Evolutionary conservation across 2,329 filamentous ascomycete genomes (phyloP).

Genomic region (Ophiosphaerella herpotricha): DNA sequence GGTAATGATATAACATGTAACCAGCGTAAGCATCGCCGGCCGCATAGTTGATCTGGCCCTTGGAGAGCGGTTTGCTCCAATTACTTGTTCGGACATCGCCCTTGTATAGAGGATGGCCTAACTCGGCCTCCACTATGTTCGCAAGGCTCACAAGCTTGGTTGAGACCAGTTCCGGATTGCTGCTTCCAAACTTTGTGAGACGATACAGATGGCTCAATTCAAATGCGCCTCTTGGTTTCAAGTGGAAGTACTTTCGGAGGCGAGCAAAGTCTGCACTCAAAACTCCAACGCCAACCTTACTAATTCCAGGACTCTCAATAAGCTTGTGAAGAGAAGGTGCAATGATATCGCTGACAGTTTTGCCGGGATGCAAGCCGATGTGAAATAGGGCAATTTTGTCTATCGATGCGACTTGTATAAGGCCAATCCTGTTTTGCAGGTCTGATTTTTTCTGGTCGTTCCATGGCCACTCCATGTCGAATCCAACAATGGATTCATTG

Average conservation of each 20-base stretch:
- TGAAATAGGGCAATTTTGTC: constrained; percentile 82
- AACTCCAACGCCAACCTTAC: constrained; percentile 79
- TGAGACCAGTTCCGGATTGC: constrained; percentile 47
- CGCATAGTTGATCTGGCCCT: constrained; percentile 72
- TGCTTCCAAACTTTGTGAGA: constrained; percentile 69
- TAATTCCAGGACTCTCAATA: constrained; percentile 70
- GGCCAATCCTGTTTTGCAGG: constrained; percentile 71
- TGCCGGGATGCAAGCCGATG: constrained; percentile 61
- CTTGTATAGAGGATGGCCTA: constrained; percentile 78
- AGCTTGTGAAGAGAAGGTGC: constrained; percentile 71
- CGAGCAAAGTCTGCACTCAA: constrained; percentile 65
- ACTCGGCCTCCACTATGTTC: constrained; percentile 69
- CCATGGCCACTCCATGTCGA: constrained; percentile 84
- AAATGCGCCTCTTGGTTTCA: constrained; percentile 70
- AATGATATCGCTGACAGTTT: constrained; percentile 61
- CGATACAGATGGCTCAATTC: constrained; percentile 85
- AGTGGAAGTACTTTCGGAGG: constrained; percentile 66
- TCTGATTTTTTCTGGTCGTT: constrained; percentile 53
- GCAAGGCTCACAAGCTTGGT: constrained; percentile 66
- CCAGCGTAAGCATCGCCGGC: constrained; percentile 86
- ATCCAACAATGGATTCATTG: constrained; percentile 73
- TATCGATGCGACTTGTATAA: constrained; percentile 82
- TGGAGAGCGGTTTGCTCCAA: constrained; percentile 69
- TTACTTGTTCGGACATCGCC: constrained; percentile 75
- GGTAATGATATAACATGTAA: constrained; percentile 71